Evolutionary conservation across 2,329 filamentous ascomycete species (phyloP).

Genomic region (Neopestalotiopsis sp.): DNA sequence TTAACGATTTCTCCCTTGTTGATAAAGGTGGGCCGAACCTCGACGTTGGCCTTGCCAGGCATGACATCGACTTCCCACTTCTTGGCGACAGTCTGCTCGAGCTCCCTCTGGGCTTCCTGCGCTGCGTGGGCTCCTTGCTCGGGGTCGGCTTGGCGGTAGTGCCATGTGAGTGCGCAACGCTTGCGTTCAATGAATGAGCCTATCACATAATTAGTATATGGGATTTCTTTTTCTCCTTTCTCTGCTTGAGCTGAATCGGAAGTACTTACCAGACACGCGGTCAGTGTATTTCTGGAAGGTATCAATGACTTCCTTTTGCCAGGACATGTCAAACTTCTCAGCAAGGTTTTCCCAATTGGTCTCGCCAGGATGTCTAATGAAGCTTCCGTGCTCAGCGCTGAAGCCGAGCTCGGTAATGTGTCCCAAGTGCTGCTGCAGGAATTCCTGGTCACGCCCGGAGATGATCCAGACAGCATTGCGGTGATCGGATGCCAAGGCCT

Average conservation of each 20-base stretch:
- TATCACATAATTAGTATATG: conserved; percentile 35
- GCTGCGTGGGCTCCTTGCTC: conserved; percentile 84
- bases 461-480: conserved; percentile 98
- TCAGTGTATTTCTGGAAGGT: conserved; percentile 91
- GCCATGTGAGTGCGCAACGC: conserved; percentile 94
- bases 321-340: conserved; percentile 86
- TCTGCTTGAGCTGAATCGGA: background rate
- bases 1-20: conserved; percentile 98
- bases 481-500: conserved; percentile 78
- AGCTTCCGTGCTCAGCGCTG: conserved; percentile 95
- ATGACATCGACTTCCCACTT: conserved; percentile 95
- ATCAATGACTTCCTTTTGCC: conserved; percentile 85
- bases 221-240: background rate
- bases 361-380: conserved; percentile 80
- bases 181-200: conserved; percentile 94
- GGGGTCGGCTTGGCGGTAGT: conserved; percentile 90
- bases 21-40: conserved; percentile 95
- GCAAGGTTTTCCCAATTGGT: conserved; percentile 89
- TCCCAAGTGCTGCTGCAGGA: conserved; percentile 90
- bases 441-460: conserved; percentile 90
- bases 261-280: conserved; percentile 73
- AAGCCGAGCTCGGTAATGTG: conserved; percentile 89
- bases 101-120: conserved; percentile 78
- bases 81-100: conserved; percentile 77
- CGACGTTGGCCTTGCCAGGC: conserved; percentile 94